Evolutionary conservation across 2,329 filamentous ascomycete species (phyloP), one percentile per base, ranked within the genome.

Genomic region (Phaeosphaeria sp.): DNA sequence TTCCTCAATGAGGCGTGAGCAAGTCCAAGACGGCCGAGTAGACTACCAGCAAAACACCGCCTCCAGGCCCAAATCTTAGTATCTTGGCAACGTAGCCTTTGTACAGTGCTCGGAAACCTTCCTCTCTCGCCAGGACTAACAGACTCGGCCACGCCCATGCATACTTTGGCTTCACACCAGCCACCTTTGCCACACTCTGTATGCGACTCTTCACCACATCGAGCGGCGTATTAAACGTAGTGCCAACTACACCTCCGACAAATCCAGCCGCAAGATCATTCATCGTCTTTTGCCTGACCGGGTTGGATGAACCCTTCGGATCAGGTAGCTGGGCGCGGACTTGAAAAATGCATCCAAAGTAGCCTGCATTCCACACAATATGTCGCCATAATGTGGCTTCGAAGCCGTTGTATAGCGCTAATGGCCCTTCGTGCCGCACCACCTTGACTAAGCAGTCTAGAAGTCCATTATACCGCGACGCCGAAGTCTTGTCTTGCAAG

Each of bases 171-270:
- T 55, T 65, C n/a, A 66, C 63, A 4, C 71, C 67, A 13, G 59
- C 44, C 5, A 68, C 62, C 49, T 65, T 71, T 2, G 68, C 69
- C n/a, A 72, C 68, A 33, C 69, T 72, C 55, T 73, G 71, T 50
- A 73, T 72, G 22, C 69, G 59, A 61, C 68, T 72, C 61, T 73
- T 73, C 20, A 73, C 67, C 23, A 73, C 71, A 58, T 73, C 71
- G 5, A 73, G 54, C 23, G 71, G 69, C 3, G 71, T 73, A 46
- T 73, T 72, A 5, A 72, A 64, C 48, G 71, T 72, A 9, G 71
- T 73, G 0, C 69, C 71, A 15, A 69, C 68, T 0, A 73, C 53
- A 4, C 71, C 71, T 2, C 71, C 71, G 5, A 72, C 67, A 54
- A 73, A 73, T 10, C 71, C 69, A 1, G 71, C 69, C 13, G 58